Conservation (phyloP, 1,139 yeast species). For the Ogataea hybrid region DNA sequence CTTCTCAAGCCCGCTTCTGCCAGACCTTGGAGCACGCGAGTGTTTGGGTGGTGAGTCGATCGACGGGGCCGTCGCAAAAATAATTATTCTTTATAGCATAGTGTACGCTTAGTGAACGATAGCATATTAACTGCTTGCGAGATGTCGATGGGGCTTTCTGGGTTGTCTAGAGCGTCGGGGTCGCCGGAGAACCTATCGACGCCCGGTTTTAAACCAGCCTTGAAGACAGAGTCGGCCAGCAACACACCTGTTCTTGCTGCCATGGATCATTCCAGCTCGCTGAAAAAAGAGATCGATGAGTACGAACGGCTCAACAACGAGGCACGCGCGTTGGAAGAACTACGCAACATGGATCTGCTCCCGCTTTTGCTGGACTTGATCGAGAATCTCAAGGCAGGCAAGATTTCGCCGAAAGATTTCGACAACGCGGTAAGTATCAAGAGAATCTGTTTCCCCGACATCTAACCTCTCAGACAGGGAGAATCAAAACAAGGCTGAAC, state of each 20-base stretch:
- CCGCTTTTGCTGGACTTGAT: slow-evolving; percentile 32
- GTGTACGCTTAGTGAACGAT: slow-evolving; percentile 4
- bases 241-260: slow-evolving; percentile 3
- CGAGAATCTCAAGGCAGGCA: slow-evolving; percentile 32
- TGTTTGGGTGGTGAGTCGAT: slow-evolving; percentile 17
- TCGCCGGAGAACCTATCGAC: slow-evolving; percentile 10
- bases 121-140: neutral
- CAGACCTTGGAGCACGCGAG: slow-evolving; percentile 11
- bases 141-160: slow-evolving; percentile 6
- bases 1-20: slow-evolving; percentile 1
- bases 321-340: slow-evolving; percentile 11
- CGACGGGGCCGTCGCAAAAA: slow-evolving; percentile 8
- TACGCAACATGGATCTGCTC: slow-evolving; percentile 27
- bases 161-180: slow-evolving; percentile 9
- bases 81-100: slow-evolving; percentile 1
- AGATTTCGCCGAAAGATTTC: slow-evolving; percentile 32
- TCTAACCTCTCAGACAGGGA: slow-evolving; percentile 26
- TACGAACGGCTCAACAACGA: slow-evolving; percentile 15
- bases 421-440: slow-evolving; percentile 31
- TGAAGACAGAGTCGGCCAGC: slow-evolving; percentile 7
- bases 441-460: neutral
- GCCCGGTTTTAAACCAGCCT: slow-evolving; percentile 2
- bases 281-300: slow-evolving; percentile 12
- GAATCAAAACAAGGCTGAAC: slow-evolving; percentile 29
- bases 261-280: slow-evolving; percentile 6